phyloP scores from a whole-genome alignment of 805 yeast genomes.

The Hanseniaspora pseudoguilliermondii region DNA sequence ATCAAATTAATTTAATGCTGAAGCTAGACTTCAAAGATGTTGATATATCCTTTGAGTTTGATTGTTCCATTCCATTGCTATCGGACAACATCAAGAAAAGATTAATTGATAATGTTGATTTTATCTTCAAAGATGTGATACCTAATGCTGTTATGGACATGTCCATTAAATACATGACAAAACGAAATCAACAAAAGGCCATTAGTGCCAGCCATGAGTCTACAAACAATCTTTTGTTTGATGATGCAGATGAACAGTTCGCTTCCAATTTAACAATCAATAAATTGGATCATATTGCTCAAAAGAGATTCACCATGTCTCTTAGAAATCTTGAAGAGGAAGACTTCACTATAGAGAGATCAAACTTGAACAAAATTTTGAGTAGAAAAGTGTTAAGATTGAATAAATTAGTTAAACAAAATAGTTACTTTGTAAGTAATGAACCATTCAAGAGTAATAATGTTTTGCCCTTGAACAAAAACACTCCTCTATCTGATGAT shows the following conservation, averaged over 20 bases:
- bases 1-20: slow-evolving; percentile 17
- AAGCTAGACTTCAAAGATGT: slow-evolving; percentile 30
- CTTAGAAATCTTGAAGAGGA: slow-evolving; percentile 27
- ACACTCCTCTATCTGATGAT: slow-evolving; percentile 20
- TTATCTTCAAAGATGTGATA: slow-evolving; percentile 25
- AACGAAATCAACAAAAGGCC: neutral
- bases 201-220: neutral
- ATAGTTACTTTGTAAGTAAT: neutral
- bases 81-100: slow-evolving; percentile 27
- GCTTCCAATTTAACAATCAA: slow-evolving; percentile 55
- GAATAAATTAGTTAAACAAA: slow-evolving; percentile 7
- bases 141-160: slow-evolving; percentile 27
- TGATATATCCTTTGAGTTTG: slow-evolving; percentile 26
- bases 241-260: slow-evolving; percentile 27
- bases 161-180: slow-evolving; percentile 10
- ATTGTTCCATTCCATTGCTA: slow-evolving; percentile 27
- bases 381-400: slow-evolving; percentile 4
- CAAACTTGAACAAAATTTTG: slow-evolving; percentile 18
- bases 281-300: slow-evolving; percentile 52
- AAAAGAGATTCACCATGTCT: slow-evolving; percentile 72
- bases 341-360: slow-evolving; percentile 35
- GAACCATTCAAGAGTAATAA: neutral
- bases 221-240: slow-evolving; percentile 15
- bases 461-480: slow-evolving; percentile 13
- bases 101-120: slow-evolving; percentile 25